phyloP scores from a whole-genome alignment of 2,329 filamentous ascomycete genomes.

The Monilinia fructigena region DNA sequence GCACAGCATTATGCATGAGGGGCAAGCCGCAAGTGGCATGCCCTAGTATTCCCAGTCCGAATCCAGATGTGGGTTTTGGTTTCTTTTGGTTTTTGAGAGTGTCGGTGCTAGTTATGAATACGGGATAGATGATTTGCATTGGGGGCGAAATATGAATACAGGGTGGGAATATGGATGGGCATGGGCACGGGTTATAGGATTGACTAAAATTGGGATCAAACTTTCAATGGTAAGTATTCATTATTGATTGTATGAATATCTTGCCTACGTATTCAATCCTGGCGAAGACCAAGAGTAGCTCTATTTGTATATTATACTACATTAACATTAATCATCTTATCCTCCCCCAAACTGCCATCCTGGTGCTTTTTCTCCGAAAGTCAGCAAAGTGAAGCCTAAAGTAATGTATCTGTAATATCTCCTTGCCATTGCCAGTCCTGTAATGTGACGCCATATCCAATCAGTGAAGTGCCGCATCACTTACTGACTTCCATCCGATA shows the following conservation, averaged over 20 bases:
- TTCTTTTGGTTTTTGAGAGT: too few relatives aligned
- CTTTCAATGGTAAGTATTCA: neutral
- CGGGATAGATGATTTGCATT: neutral
- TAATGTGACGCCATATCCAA: slow-evolving; percentile 16
- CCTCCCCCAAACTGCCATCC: neutral
- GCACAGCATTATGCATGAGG: too few relatives aligned
- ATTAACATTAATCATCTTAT: neutral
- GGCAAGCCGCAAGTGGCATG: too few relatives aligned
- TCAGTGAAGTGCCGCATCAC: neutral
- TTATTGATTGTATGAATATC: neutral
- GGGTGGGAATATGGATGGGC: too few relatives aligned
- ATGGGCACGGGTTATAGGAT: too few relatives aligned
- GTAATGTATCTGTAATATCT: neutral
- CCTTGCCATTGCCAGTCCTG: slow-evolving; percentile 1
- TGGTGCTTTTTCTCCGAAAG: neutral
- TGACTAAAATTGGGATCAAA: neutral
- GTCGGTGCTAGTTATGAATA: too few relatives aligned
- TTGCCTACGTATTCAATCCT: neutral
- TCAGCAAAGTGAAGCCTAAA: neutral
- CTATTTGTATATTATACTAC: neutral
- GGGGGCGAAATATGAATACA: neutral
- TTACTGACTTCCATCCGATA: neutral
- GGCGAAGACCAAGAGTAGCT: neutral
- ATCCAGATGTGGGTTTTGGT: too few relatives aligned
- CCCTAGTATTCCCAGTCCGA: too few relatives aligned